Evolutionary conservation across 495 filamentous ascomycete genomes (phyloP), one percentile per base, ranked within the genome.

Genomic region (Hyaloscypha bicolor): DNA sequence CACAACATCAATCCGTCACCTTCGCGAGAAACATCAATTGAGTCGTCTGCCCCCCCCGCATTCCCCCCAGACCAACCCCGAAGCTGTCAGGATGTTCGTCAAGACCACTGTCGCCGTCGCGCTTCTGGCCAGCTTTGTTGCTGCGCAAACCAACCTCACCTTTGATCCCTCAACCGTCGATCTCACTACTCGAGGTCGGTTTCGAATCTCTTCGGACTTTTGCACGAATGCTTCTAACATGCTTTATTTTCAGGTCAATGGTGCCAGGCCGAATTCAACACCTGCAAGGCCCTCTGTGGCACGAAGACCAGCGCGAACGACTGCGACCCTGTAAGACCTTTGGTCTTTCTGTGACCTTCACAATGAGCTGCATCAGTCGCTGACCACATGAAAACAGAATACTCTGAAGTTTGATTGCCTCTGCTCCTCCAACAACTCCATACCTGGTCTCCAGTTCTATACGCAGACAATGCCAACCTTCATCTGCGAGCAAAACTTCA

Each of bases 381-480:
- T 70, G 55, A 70, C 52, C 14, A 8, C 32, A 6, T 19, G 19
- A 55, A 14, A 11, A 48, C 25, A 74, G 72, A 22, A 21, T n/a
- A 69, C 72, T 52, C 66, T 80, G 53, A 70, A 73, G 69, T 80
- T 71, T 61, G 65, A 60, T 55, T 80, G 78, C 61, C 71, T 71
- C 33, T 80, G 78, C 70, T 51, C 70, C 16, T 66, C 76, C 63
- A 69, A 71, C 52, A 64, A 68, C 60, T 74, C 72, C 39, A 33
- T 62, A 6, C 78, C 78, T 21, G 76, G 78, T 53, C 72, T 80
- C 69, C 72, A 74, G 53, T 60, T 71, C 53, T 80, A 76, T 67
- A 51, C 45, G 57, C 71, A 74, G 42, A 75, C 76, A 19, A 70
- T 80, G 69, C 77, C 77, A 53, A 76, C 77, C 72, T 79, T 75